Evolutionary conservation across 2,329 filamentous ascomycete species (phyloP), one percentile per base, ranked within the genome.

Genomic region (Hymenoscyphus albidus): DNA sequence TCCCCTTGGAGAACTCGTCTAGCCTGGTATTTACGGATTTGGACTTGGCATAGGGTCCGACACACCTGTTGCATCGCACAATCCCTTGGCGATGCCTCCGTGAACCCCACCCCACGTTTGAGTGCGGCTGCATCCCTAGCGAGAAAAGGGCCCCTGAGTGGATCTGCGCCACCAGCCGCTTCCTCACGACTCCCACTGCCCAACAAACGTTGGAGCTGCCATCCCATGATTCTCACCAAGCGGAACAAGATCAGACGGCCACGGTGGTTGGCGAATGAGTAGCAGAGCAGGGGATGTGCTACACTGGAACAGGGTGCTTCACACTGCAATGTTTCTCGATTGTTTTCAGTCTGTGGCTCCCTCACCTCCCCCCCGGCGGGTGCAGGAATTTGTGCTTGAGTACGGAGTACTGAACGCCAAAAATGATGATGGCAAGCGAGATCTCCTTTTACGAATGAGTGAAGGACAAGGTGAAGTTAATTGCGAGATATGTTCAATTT

Each of bases 301-400:
- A 51, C 18, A 51, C 44, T 51, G 44, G 35, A 12, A 22, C 44
- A 12, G 18, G 44, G 44, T 51, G 9, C 44, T 22, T 51, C 18
- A 51, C n/a, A 3, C 44, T 22, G n/a, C 22, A 18, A 59, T 65
- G 63, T 62, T 65, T 65, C 63, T 62, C 56, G 63, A 62, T 65
- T 62, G 63, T 65, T 65, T 62, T 62, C 63, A 62, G 59, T 65
- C 16, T 56, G 59, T 62, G 56, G 9, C 35, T 35, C 35, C 35
- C 27, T 27, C 27, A 27, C 27, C 27, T 27, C 27, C 27, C 22
- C 32, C 2, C 32, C 35, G 35, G 6, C 6, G 35, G 35, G 5
- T 35, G 35, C 35, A 35, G 35, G 35, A 35, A 35, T 35, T 35
- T 35, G 35, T 27, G 27, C 27, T 27, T 27, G 27, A 27, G 27